Evolutionary conservation across 257 asterid genomes (phyloP), one percentile per base, ranked within the genome.

Genomic region (Petunia axillaris): DNA sequence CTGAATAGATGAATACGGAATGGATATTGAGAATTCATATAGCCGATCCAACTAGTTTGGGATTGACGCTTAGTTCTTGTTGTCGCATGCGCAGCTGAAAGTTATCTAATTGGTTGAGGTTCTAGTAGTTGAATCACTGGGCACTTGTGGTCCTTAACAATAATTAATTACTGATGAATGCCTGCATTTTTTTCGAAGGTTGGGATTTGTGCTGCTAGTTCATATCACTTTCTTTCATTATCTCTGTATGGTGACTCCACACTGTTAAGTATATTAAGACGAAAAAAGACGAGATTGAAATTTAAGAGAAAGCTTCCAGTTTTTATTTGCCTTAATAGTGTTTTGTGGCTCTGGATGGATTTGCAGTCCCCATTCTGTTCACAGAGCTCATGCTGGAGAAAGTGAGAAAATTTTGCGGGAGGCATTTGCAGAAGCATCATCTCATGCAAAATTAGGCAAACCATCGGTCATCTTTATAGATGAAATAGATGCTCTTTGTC

Each of bases 401-500:
- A 93, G 98, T 79, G 98, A 92, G 90, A 89, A 86, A 87, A 81
- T 89, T 79, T 85, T 95, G 86, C 86, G 99, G 54, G 97, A 92
- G 77, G 91, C 98, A 80, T 95, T 95, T 86, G 83, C 93, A 66
- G 91, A 93, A 83, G 99, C 98, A 77, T 88, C 87, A 60, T 57
- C 90, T 86, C 92, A 86, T 75, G 93, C 93, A 63, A 89, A 87
- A 80, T 84, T 83, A 36, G 97, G 97, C 71, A 95, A 93, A 79
- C 97, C 97, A 44, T 89, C 97, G 2, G 97, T 95, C 86, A 86
- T 95, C 86, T 95, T 95, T 76, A 89, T 95, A 46, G 98, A 95
- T 89, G 99, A 95, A 89, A 95, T 95, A 81, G 99, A 95, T 84
- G 97, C 91, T 14, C 93, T 93, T 74, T 95, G 98, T 81, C 97